Evolutionary conservation across 2,329 filamentous ascomycete genomes (phyloP).

Genomic region (Aschersonia sp.): DNA sequence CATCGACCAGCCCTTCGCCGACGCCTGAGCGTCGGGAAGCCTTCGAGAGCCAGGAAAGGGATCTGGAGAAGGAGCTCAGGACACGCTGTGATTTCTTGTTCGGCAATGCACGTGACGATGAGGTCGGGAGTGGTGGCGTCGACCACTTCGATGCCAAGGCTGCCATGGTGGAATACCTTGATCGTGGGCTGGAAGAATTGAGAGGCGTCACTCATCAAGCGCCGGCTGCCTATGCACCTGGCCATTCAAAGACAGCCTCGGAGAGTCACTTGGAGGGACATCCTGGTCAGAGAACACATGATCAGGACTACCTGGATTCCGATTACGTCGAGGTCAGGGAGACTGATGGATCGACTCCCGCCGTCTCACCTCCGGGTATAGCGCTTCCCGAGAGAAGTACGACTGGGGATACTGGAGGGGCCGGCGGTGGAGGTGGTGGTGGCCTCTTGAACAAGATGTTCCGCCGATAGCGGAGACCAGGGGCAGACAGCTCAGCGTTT

Average conservation of each 20-base stretch:
- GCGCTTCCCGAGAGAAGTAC: conserved; percentile 3
- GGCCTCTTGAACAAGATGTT: conserved; percentile 22
- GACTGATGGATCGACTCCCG: conserved; percentile 9
- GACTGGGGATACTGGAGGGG: conserved; percentile 7
- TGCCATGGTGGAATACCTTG: conserved; percentile 32
- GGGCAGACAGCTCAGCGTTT: not conserved
- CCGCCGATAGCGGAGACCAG: conserved; percentile 8
- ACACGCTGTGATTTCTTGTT: conserved; percentile 29
- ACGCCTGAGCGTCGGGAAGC: conserved; percentile 24
- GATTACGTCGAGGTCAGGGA: conserved; percentile 20
- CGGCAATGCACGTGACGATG: conserved; percentile 25
- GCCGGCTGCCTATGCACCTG: conserved; percentile 9
- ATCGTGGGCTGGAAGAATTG: conserved; percentile 29
- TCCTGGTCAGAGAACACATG: conserved; percentile 11
- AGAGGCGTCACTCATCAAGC: conserved; percentile 12
- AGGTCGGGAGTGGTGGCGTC: conserved; percentile 9
- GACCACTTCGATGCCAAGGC: conserved; percentile 29
- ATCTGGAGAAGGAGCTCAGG: conserved; percentile 34
- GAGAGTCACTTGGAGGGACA: conserved; percentile 9
- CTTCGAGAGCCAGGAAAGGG: conserved; percentile 29
- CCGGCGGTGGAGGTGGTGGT: conserved; percentile 11
- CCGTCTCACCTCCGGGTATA: not conserved
- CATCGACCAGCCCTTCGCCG: conserved; percentile 22
- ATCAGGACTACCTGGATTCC: conserved; percentile 13
- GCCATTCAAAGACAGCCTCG: conserved; percentile 16